phyloP scores from a whole-genome alignment of 257 asterid genomes.

The Petrea volubilis region DNA sequence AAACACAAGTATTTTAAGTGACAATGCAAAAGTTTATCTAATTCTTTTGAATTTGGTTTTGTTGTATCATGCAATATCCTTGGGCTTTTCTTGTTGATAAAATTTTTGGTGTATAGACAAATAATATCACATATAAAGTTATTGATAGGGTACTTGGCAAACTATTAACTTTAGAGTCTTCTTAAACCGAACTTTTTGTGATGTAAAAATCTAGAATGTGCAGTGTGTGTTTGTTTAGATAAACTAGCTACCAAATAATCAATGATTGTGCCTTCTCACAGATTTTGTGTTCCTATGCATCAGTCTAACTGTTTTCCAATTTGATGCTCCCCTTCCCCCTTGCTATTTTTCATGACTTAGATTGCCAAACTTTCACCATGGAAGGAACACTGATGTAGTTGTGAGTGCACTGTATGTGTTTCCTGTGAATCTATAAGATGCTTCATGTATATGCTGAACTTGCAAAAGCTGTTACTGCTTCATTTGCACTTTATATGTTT shows the following conservation, averaged over 20 bases:
- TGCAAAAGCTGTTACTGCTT: neutral
- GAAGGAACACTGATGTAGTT: neutral
- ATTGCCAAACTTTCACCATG: neutral
- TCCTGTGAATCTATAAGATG: neutral
- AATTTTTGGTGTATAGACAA: neutral
- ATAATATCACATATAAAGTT: neutral
- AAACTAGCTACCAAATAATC: neutral
- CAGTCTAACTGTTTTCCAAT: neutral
- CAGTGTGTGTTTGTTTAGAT: neutral
- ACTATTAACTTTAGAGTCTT: neutral
- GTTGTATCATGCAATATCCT: neutral
- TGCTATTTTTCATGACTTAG: neutral
- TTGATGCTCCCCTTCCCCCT: neutral
- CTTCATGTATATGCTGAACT: neutral
- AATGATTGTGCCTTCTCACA: neutral
- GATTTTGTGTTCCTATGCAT: neutral
- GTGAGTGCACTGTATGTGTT: neutral
- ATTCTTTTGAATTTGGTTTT: neutral
- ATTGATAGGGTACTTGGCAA: neutral
- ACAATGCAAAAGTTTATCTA: neutral
- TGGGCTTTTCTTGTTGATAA: neutral
- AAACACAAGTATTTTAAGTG: too few species aligned
- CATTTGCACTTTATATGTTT: neutral
- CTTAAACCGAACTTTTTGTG: neutral
- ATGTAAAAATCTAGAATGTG: neutral